Base-by-base conservation (phyloP, 192 early-diverging fungal genomes). In the Coemansia javaensis region DNA sequence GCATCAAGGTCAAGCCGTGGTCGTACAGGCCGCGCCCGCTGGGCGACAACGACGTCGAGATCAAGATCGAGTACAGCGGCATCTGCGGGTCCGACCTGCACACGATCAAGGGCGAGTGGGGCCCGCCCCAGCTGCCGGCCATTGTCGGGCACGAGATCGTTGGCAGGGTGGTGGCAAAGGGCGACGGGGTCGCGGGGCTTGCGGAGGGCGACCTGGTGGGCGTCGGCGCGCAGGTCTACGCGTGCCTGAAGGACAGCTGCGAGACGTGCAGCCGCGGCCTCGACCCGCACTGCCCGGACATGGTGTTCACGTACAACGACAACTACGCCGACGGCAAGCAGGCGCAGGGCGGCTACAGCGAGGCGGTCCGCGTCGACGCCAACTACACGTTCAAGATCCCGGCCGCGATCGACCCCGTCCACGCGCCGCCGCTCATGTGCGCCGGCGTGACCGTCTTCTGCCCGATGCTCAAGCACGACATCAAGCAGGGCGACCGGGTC, bases 41-140 rank as follows among this genome's bases (percentile, higher is more conserved):
- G 1, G 80, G 80, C 7, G 55, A 56, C 11, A 62, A 82, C 56
- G 84, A 84, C 53, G 77, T 90, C 28, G 82, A 85, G 57, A 87
- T 91, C 41, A 66, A 87, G 63, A 82, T 90, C 47, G 64, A 77
- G 14, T 80, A 84, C 63, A 84, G 85, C 50, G 86, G 87, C 32
- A 81, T 90, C 43, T 91, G 89, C 54, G 83, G 81, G 38, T 80
- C 84, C 5, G 90, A 93, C 56, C 52, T 89, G 32, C 87, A 93
- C 69, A 82, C 76, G 31, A 44, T 81, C 37, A 78, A 77, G 47
- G 59, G 72, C 7, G 86, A 79, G 47, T 84, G 86, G 82, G 53
- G 73, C 8, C 47, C 53, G 17, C 56, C 75, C 15, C 25, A 15
- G 17, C 63, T 69, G 37, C 68, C 73, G 21, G 54, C 66, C 8